Percentiles rank a stretch among this genome's conserved stretches.
These are phyloP conservation scores for Cutaneotrichosporon dermatis DNA, from an alignment of 1,284 basidiomycete species.

Conservation along the genomic window DNA sequence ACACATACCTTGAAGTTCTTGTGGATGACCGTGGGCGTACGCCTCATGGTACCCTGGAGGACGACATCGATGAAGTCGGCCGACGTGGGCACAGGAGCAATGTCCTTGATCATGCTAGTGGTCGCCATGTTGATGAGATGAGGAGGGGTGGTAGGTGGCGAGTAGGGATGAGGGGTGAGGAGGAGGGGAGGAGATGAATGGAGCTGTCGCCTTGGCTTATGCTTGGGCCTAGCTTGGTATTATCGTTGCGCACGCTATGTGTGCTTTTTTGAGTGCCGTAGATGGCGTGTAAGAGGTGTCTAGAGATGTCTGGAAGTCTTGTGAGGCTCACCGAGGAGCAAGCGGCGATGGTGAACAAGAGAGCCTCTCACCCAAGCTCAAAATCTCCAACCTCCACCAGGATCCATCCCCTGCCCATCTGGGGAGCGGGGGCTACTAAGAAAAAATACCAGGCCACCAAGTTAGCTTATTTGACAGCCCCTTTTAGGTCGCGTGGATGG, in stretches of 20 bases:
- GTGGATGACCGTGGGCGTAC: slow-evolving; percentile 96
- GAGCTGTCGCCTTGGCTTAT: not conserved
- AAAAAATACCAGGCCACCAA: not conserved
- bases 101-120: slow-evolving; percentile 64
- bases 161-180: no score
- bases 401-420: not conserved
- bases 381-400: not conserved
- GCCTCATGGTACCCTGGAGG: slow-evolving; percentile 80
- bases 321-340: not conserved
- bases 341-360: not conserved
- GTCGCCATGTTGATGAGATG: slow-evolving; percentile 2
- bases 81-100: slow-evolving; percentile 94
- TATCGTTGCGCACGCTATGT: not conserved
- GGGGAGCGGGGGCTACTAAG: not conserved
- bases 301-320: not conserved
- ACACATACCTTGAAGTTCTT: slow-evolving; percentile 59
- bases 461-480: not conserved
- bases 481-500: no score
- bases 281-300: not conserved
- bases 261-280: not conserved
- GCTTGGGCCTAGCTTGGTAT: not conserved
- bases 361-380: not conserved
- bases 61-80: slow-evolving; percentile 91
- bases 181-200: no score
- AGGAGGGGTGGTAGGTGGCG: no score